These are phyloP conservation scores for Hypocrella siamensis DNA, from an alignment of 2,329 filamentous ascomycete genomes.

Conservation along the genomic window DNA sequence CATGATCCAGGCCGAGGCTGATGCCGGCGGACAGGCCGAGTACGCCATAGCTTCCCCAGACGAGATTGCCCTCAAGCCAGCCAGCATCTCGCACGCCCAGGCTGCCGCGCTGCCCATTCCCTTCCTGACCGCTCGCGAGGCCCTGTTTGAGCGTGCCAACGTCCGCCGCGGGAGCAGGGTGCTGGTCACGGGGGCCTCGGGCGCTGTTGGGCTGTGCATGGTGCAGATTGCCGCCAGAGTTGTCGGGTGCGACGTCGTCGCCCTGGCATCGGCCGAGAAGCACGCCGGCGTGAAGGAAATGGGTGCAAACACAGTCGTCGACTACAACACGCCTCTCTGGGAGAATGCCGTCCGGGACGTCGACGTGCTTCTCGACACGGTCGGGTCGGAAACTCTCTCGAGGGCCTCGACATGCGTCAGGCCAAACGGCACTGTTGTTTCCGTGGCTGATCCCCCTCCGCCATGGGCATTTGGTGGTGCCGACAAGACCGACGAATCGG, in stretches of 20 bases:
- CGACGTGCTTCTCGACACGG: slow-evolving; percentile 17
- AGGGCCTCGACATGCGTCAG: slow-evolving; percentile 15
- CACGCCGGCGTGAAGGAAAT: slow-evolving; percentile 7
- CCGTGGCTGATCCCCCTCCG: slow-evolving; percentile 18
- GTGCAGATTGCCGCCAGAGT: slow-evolving; percentile 13
- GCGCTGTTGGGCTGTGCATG: slow-evolving; percentile 13
- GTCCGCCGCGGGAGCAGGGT: slow-evolving; percentile 6
- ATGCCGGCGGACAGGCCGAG: slow-evolving; percentile 12
- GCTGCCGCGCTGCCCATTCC: slow-evolving; percentile 17
- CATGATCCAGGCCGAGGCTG: slow-evolving; percentile 11
- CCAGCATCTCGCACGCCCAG: slow-evolving; percentile 7
- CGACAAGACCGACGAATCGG: not conserved
- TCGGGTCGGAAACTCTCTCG: slow-evolving; percentile 11
- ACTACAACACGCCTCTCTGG: slow-evolving; percentile 12
- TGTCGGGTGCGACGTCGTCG: slow-evolving; percentile 10
- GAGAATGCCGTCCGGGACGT: slow-evolving; percentile 8
- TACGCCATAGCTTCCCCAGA: slow-evolving; percentile 8
- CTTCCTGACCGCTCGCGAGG: slow-evolving; percentile 14
- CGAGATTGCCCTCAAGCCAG: slow-evolving; percentile 9
- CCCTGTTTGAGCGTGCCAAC: slow-evolving; percentile 8
- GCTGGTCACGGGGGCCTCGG: slow-evolving; percentile 15
- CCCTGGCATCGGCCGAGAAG: slow-evolving; percentile 11
- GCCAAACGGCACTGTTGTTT: slow-evolving; percentile 14
- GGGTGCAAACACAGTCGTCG: slow-evolving; percentile 9
- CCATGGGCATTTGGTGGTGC: slow-evolving; percentile 13